A percentile compares a stretch with the other conserved stretches of the same genome.
phyloP scores from a whole-genome alignment of 1,139 yeast genomes.

The Protomyces arabidopsidicola region DNA sequence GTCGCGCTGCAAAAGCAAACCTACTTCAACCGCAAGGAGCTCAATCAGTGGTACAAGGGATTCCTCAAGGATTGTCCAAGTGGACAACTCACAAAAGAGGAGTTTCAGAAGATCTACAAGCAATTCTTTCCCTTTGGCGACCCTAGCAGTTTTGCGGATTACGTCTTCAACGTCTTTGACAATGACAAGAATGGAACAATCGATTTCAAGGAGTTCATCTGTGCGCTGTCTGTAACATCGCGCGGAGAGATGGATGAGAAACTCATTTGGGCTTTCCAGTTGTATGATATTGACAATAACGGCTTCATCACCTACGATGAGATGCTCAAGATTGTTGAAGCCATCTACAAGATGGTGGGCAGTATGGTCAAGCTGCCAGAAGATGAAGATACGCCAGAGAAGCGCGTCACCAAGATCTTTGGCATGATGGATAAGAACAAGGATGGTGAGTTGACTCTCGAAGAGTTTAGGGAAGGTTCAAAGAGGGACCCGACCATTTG shows the following conservation, averaged over 20 bases:
- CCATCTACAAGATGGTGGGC: constrained; percentile 94
- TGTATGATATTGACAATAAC: constrained; percentile 76
- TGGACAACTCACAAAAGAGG: constrained; percentile 82
- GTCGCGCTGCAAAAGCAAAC: constrained; percentile 78
- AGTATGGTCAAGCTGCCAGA: constrained; percentile 85
- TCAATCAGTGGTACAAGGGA: constrained; percentile 56
- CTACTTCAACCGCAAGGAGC: constrained; percentile 84
- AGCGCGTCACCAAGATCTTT: constrained; percentile 78
- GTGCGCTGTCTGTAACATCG: constrained; percentile 80
- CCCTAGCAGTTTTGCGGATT: constrained; percentile 84
- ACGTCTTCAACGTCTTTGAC: constrained; percentile 85
- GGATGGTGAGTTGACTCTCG: constrained; percentile 63
- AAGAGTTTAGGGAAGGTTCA: constrained; percentile 77
- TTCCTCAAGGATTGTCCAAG: constrained; percentile 84
- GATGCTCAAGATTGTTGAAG: constrained; percentile 69
- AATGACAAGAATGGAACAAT: constrained; percentile 73
- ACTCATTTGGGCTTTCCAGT: constrained; percentile 69
- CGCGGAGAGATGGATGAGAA: constrained; percentile 86
- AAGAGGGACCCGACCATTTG: constrained; percentile 44
- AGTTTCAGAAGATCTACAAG: constrained; percentile 84
- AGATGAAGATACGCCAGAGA: constrained; percentile 91
- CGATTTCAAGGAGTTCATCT: constrained; percentile 88
- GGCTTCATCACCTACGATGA: constrained; percentile 74
- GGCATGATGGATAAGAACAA: constrained; percentile 63
- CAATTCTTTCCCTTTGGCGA: constrained; percentile 99